These are phyloP conservation scores for Penicillium cinerascens DNA, from an alignment of 495 filamentous ascomycete species.

Conservation along the genomic window DNA sequence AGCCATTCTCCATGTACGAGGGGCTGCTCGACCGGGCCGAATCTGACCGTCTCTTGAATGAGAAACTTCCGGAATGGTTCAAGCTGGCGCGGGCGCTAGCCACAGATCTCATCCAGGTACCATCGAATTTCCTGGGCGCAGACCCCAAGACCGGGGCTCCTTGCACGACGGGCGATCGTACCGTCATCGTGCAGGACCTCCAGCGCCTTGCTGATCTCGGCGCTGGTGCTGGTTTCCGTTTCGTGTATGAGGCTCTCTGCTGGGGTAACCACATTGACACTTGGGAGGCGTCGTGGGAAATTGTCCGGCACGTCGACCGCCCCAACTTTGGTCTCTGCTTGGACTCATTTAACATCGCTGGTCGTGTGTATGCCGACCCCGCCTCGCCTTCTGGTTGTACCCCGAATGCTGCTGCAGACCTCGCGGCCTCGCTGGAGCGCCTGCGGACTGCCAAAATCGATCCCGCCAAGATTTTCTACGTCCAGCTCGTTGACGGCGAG, in stretches of 20 bases:
- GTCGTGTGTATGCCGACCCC: constrained; percentile 70
- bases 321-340: constrained; percentile 76
- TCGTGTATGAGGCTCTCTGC: constrained; percentile 73
- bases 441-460: constrained; percentile 55
- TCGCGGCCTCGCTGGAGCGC: constrained; percentile 54
- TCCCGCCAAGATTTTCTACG: constrained; percentile 68
- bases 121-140: constrained; percentile 63
- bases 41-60: constrained; percentile 51
- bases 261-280: constrained; percentile 71
- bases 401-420: constrained; percentile 54
- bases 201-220: constrained; percentile 64
- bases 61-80: constrained; percentile 69
- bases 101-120: constrained; percentile 72
- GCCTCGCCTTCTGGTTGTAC: constrained; percentile 50
- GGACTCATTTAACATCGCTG: constrained; percentile 80
- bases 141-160: constrained; percentile 34
- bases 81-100: constrained; percentile 56
- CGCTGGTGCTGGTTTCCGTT: constrained; percentile 49
- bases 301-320: constrained; percentile 62
- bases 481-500: constrained; percentile 78
- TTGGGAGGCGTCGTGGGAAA: constrained; percentile 70
- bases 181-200: constrained; percentile 62
- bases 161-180: constrained; percentile 50
- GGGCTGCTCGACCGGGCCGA: constrained; percentile 63
- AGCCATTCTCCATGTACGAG: constrained; percentile 79